Base-by-base conservation (phyloP, 1,139 yeast genomes). In the Scheffersomyces cryptocercus region DNA sequence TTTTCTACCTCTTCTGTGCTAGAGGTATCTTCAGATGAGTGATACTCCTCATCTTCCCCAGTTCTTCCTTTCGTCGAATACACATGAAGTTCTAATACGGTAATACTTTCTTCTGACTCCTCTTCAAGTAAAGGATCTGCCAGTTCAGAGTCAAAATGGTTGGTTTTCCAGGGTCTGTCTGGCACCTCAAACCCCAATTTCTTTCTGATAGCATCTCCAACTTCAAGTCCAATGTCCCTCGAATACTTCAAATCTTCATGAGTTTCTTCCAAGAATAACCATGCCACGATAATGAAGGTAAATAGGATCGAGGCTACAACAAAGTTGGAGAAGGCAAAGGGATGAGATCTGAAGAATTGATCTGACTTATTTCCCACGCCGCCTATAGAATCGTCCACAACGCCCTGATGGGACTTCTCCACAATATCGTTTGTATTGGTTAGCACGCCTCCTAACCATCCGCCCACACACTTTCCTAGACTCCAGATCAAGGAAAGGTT, bases 181-280 rank as follows among this genome's bases (percentile, higher is more conserved):
- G 67, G 67, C 9, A 63, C 54, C 5, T 55, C 40, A 41, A 61
- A 51, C 0, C 81, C 77, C 5, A 78, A 45, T 20, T 55, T 43
- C 10, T 53, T 49, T 50, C 69, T 53, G 34, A 81, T 51, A 41
- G 55, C 53, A 51, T 81, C 84, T 11, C 87, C 87, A 12, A 79
- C 37, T 30, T 73, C 81, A 9, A 82, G 57, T 1, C 86, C 85
- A 34, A 59, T 51, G 56, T 82, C 88, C 45, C 68, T 65, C 43
- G 68, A 62, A 44, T 68, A 52, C 51, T 67, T 72, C 41, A 61
- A 62, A 31, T 62, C 59, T 15, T 68, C 75, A 54, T 80, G 84
- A 3, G 87, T 80, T 58, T 84, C 89, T 54, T 83, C 85, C 34
- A 84, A 59, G 52, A 82, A 82, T 37, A 84, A 68, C 41, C 78